Base-by-base conservation (phyloP, 75 land plant species). In the Picea glauca region DNA sequence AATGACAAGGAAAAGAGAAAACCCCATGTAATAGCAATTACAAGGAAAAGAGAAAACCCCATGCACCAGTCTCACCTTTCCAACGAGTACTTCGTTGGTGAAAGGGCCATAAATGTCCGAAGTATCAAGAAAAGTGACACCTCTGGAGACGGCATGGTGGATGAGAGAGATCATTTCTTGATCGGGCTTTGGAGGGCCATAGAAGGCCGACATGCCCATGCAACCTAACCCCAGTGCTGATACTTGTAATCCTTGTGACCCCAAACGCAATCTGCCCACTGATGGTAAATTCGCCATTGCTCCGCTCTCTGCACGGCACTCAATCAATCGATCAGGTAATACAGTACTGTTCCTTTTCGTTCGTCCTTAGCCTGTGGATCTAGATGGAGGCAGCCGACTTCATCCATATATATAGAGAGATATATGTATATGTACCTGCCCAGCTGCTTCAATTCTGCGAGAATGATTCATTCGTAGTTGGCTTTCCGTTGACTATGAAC, bases 61-160 rank as follows among this genome's bases (percentile, higher is more conserved):
- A 40, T 40, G 5, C 5, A 40, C 3, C 5, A 40, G 43, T 40
- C 43, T 0, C 7, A 89, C 91, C 91, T 90, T 89, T 5, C 92
- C 92, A 23, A 90, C 31, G 65, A 90, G 83, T 70, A 80, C 77
- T 67, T 91, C 93, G 83, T 90, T 88, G 75, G 88, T 86, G 80
- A 70, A 68, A 43, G 92, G 92, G 35, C 93, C 91, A 74, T 91
- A 91, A 70, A 84, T 26, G 50, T 91, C 91, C 38, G 93, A 86
- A 60, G 93, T 89, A 79, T 91, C 93, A 58, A 91, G 83, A 74
- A 88, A 84, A 59, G 90, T 90, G 84, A 90, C 78, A 63, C 87
- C 87, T 54, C 74, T 64, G 61, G 56, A 23, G 77, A 88, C 79
- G 63, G 92, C 92, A 58, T 91, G 82, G 79, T 63, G 88, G 43